Percentiles rank a stretch among this genome's conserved stretches.
phyloP scores from a whole-genome alignment of 441 rosid genomes.

The Syzygium malaccense region DNA sequence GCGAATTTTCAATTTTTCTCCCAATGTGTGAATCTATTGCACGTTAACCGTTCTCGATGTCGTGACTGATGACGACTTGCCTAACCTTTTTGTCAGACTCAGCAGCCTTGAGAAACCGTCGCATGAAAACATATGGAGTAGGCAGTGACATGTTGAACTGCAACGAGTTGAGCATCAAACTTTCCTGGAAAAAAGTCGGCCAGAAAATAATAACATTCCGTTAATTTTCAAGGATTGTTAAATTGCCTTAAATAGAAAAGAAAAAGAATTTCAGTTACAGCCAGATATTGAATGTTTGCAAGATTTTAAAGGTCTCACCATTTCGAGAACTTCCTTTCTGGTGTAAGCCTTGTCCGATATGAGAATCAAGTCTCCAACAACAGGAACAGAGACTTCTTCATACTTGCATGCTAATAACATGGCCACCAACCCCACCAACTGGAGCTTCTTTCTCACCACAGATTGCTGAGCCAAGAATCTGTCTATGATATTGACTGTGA shows the following conservation, averaged over 20 bases:
- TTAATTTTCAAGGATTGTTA: background rate
- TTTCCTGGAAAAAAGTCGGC: conserved; percentile 48
- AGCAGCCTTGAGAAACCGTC: conserved; percentile 85
- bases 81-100: conserved; percentile 79
- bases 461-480: conserved; percentile 69
- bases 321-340: conserved; percentile 65
- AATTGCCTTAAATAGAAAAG: background rate
- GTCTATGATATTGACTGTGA: conserved; percentile 82
- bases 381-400: conserved; percentile 91
- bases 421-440: conserved; percentile 85
- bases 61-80: background rate
- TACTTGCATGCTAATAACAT: conserved; percentile 95
- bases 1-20: background rate
- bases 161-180: conserved; percentile 56
- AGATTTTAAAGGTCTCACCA: conserved; percentile 32
- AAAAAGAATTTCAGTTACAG: background rate
- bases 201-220: background rate
- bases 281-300: background rate
- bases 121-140: conserved; percentile 80
- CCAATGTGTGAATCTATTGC: background rate
- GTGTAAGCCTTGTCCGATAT: conserved; percentile 87
- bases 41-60: background rate
- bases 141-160: conserved; percentile 80
- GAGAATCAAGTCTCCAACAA: conserved; percentile 71
- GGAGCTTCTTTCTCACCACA: conserved; percentile 85